These are phyloP conservation scores for Ephemerocybe angulata DNA, from an alignment of 768 basidiomycete genomes.

Conservation along the genomic window DNA sequence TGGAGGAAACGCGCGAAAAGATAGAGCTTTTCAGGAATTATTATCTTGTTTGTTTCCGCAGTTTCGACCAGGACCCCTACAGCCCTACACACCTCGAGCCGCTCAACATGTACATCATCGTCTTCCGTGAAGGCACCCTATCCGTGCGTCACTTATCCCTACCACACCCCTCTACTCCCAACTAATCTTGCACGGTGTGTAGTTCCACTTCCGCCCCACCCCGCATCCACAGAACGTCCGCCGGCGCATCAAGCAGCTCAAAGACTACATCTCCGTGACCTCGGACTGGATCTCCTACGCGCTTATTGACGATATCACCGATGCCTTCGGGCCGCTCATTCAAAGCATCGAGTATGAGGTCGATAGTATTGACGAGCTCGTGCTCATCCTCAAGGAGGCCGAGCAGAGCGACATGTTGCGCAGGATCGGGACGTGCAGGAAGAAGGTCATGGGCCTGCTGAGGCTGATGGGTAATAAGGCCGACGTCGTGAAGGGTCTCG, in stretches of 20 bases:
- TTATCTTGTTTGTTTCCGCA: conserved; percentile 97
- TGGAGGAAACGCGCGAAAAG: conserved; percentile 99
- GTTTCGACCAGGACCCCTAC: conserved; percentile 98
- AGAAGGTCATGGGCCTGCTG: conserved; percentile 98
- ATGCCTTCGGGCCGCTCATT: conserved; percentile 97
- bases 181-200: conserved; percentile 1
- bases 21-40: conserved; percentile 99
- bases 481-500: conserved; percentile 97
- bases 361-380: conserved; percentile 97
- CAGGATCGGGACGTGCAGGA: conserved; percentile 94
- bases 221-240: conserved; percentile 98
- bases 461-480: conserved; percentile 99
- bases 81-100: conserved; percentile 97
- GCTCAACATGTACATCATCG: conserved; percentile 99
- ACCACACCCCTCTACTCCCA: neutral
- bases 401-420: conserved; percentile 98
- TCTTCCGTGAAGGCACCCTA: conserved; percentile 93
- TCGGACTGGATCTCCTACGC: conserved; percentile 99
- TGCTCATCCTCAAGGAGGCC: conserved; percentile 91
- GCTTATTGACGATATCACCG: conserved; percentile 98
- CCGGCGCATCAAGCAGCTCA: conserved; percentile 96
- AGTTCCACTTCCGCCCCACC: conserved; percentile 98
- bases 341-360: conserved; percentile 99
- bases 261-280: conserved; percentile 97
- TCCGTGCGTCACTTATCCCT: conserved; percentile 59